phyloP scores from a whole-genome alignment of 2,329 filamentous ascomycete species.

The Scedosporium boydii region DNA sequence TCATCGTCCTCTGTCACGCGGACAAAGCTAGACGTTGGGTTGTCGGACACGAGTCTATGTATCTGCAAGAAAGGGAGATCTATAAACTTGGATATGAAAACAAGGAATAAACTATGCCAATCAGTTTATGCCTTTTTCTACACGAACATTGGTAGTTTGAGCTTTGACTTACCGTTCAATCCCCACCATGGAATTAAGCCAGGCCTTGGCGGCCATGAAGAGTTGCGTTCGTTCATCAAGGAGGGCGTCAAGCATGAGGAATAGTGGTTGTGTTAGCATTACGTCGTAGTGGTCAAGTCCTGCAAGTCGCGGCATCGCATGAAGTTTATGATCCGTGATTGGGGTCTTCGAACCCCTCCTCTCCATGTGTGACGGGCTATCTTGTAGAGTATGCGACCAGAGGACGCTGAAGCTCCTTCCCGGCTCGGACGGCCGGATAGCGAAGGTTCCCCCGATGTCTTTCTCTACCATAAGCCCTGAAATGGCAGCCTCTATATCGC shows the following conservation, averaged over 20 bases:
- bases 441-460: constrained; percentile 36
- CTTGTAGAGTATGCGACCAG: constrained; percentile 71
- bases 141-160: neutral
- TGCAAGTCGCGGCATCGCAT: constrained; percentile 28
- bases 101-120: constrained; percentile 43
- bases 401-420: constrained; percentile 64
- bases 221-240: constrained; percentile 62
- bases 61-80: constrained; percentile 40
- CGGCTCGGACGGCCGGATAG: constrained; percentile 43
- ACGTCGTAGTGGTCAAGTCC: constrained; percentile 57
- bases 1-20: constrained; percentile 50
- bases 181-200: constrained; percentile 61
- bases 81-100: constrained; percentile 50
- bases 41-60: neutral
- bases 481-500: constrained; percentile 73
- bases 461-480: constrained; percentile 55
- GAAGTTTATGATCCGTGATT: constrained; percentile 16
- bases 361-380: constrained; percentile 37
- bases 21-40: neutral
- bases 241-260: constrained; percentile 72
- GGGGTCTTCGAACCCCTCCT: constrained; percentile 39
- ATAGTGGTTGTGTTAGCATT: constrained; percentile 71
- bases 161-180: constrained; percentile 45
- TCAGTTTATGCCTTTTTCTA: neutral
- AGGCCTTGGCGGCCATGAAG: constrained; percentile 68